Percentiles rank a stretch among this genome's conserved stretches.
Conservation (phyloP, 2,329 filamentous ascomycete genomes). For the Apiospora rasikravindrae region DNA sequence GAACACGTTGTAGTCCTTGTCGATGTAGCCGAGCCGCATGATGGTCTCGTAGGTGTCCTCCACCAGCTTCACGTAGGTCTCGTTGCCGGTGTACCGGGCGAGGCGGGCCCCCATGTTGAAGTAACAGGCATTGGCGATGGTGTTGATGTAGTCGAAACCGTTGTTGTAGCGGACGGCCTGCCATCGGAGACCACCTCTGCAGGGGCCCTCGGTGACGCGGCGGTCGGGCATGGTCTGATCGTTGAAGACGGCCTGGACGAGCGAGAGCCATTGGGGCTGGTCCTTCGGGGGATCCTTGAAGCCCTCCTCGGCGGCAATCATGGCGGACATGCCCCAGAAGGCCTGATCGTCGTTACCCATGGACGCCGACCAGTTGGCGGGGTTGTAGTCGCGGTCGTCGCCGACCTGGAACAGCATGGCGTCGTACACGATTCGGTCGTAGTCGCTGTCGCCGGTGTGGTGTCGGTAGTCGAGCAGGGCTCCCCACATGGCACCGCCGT, state of each 20-base stretch:
- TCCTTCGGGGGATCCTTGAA: conserved; percentile 63
- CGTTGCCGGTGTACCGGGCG: conserved; percentile 71
- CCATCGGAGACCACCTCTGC: conserved; percentile 75
- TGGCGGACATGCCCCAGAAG: conserved; percentile 72
- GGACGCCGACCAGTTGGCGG: conserved; percentile 61
- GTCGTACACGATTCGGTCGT: conserved; percentile 63
- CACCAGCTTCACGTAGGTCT: conserved; percentile 68
- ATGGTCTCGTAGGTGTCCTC: conserved; percentile 69
- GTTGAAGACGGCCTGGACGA: conserved; percentile 74
- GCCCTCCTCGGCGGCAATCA: conserved; percentile 69
- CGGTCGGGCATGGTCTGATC: conserved; percentile 64
- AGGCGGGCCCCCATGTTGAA: conserved; percentile 72
- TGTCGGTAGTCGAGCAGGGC: conserved; percentile 74
- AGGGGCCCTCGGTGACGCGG: conserved; percentile 60
- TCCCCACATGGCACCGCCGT: conserved; percentile 72
- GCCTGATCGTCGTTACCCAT: conserved; percentile 74
- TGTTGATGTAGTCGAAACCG: conserved; percentile 79
- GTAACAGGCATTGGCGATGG: conserved; percentile 66
- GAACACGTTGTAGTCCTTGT: conserved; percentile 66
- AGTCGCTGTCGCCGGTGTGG: conserved; percentile 66
- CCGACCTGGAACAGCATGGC: conserved; percentile 65
- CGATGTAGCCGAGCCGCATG: conserved; percentile 59
- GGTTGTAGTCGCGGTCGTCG: conserved; percentile 62
- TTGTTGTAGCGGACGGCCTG: conserved; percentile 77
- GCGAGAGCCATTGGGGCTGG: conserved; percentile 64